A percentile compares a stretch with the other conserved stretches of the same genome.
Evolutionary conservation across 768 basidiomycete genomes (phyloP).

Genomic region (Leccinum variicolor): DNA sequence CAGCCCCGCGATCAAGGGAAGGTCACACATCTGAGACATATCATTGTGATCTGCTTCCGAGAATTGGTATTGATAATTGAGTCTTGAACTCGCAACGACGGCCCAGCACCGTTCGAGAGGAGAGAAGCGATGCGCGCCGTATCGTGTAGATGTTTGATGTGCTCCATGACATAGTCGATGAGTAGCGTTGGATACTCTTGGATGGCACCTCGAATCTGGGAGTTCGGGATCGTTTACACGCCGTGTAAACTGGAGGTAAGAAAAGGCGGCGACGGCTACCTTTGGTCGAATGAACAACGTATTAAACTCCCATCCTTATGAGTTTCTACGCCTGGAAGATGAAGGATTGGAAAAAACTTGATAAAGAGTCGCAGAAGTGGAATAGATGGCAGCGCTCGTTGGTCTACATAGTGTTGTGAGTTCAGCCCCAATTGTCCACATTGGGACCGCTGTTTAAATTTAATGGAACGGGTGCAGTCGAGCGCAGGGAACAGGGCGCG

Average conservation of each 20-base stretch:
- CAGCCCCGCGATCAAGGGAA: slow-evolving; percentile 94
- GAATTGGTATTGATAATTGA: slow-evolving; percentile 68
- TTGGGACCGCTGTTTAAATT: too few species aligned
- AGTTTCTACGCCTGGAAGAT: too few species aligned
- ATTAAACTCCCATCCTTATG: too few species aligned
- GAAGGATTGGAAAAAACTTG: too few species aligned
- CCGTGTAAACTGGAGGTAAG: neutral
- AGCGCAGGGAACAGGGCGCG: too few species aligned
- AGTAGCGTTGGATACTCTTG: slow-evolving; percentile 99
- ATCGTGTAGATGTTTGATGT: slow-evolving; percentile 91
- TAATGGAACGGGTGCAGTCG: too few species aligned
- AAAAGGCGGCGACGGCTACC: slow-evolving; percentile 40
- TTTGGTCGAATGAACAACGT: slow-evolving; percentile 81
- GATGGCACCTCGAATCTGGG: slow-evolving; percentile 92
- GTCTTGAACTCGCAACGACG: slow-evolving; percentile 74
- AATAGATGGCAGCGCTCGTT: too few species aligned
- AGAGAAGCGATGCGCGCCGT: slow-evolving; percentile 48
- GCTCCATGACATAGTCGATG: slow-evolving; percentile 98
- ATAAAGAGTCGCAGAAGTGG: too few species aligned
- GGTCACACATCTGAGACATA: slow-evolving; percentile 95
- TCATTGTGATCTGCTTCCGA: slow-evolving; percentile 87
- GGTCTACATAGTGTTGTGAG: too few species aligned
- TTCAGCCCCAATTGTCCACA: too few species aligned
- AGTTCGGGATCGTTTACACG: neutral
- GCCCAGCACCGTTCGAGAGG: neutral